These are phyloP conservation scores for Pseudotulostoma volvatum DNA, from an alignment of 495 filamentous ascomycete species.

Conservation along the genomic window DNA sequence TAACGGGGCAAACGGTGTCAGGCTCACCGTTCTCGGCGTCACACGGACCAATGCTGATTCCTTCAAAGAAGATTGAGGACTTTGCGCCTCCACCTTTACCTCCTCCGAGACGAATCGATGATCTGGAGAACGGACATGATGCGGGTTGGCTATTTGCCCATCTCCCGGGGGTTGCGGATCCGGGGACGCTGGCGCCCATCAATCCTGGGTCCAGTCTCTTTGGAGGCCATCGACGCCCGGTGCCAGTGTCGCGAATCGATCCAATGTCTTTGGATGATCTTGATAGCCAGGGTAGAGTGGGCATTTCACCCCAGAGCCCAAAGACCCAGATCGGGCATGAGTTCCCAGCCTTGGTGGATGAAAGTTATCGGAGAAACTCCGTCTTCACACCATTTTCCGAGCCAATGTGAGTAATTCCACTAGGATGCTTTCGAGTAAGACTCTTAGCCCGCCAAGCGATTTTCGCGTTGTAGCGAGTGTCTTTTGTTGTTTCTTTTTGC, in stretches of 20 bases:
- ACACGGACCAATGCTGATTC: constrained; percentile 42
- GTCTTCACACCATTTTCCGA: constrained; percentile 22
- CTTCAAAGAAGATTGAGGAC: constrained; percentile 26
- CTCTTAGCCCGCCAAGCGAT: too few relatives aligned
- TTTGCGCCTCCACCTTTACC: constrained; percentile 45
- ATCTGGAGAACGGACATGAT: constrained; percentile 38
- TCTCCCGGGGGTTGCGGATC: constrained; percentile 14
- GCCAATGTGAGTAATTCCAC: constrained; percentile 34
- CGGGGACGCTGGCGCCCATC: constrained; percentile 26
- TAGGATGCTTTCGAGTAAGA: too few relatives aligned
- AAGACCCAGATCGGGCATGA: constrained; percentile 32
- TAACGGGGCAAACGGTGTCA: constrained; percentile 15
- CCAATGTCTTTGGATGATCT: constrained; percentile 27
- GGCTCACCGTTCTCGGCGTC: constrained; percentile 19
- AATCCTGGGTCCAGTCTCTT: constrained; percentile 39
- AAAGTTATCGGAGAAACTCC: constrained; percentile 27
- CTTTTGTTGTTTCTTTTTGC: too few relatives aligned
- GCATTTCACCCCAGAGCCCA: constrained; percentile 17
- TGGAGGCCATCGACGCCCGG: constrained; percentile 24
- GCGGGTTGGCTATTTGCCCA: constrained; percentile 46
- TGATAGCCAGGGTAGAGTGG: constrained; percentile 17
- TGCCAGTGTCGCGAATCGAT: constrained; percentile 17
- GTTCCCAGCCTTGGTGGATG: constrained; percentile 28
- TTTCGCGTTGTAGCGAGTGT: too few relatives aligned
- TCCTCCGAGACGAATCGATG: constrained; percentile 39